Conservation (phyloP, 2,329 filamentous ascomycete species). For the Pestalotiopsis sp. region DNA sequence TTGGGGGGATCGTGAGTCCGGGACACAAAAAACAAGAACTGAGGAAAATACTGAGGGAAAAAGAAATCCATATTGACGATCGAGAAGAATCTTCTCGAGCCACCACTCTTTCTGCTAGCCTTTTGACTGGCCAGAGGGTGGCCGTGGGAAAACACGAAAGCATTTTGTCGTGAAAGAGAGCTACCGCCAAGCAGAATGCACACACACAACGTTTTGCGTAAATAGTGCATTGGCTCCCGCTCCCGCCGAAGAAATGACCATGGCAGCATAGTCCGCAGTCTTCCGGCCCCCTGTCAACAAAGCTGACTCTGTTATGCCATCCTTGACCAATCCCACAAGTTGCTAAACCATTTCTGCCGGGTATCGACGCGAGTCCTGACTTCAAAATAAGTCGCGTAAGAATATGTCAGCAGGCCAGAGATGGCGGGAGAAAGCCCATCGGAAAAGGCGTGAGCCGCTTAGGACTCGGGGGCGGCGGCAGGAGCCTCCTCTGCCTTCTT, state of each 20-base stretch:
- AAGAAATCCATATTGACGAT: constrained; percentile 14
- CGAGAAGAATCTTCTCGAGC: constrained; percentile 9
- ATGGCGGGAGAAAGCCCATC: not conserved
- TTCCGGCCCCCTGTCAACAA: constrained; percentile 30
- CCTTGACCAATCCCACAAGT: constrained; percentile 32
- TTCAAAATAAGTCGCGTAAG: constrained; percentile 5
- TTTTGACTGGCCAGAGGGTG: constrained; percentile 9
- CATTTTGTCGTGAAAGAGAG: constrained; percentile 24
- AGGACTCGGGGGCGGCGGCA: constrained; percentile 54
- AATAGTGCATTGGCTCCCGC: constrained; percentile 24
- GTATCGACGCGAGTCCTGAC: constrained; percentile 26
- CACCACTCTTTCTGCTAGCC: constrained; percentile 4
- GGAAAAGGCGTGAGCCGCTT: constrained; percentile 36
- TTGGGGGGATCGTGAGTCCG: constrained; percentile 10
- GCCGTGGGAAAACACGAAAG: not conserved
- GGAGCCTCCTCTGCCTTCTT: constrained; percentile 61
- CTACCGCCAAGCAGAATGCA: constrained; percentile 28
- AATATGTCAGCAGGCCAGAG: constrained; percentile 2
- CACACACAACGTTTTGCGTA: constrained; percentile 26
- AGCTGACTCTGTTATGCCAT: constrained; percentile 32
- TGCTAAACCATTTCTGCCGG: constrained; percentile 32
- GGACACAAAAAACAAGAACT: constrained; percentile 10
- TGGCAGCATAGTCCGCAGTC: constrained; percentile 30
- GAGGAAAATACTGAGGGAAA: constrained; percentile 11
- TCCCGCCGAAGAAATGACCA: constrained; percentile 23